These are phyloP conservation scores for Cystofilobasidium capitatum DNA, from an alignment of 768 basidiomycete species.

Conservation along the genomic window DNA sequence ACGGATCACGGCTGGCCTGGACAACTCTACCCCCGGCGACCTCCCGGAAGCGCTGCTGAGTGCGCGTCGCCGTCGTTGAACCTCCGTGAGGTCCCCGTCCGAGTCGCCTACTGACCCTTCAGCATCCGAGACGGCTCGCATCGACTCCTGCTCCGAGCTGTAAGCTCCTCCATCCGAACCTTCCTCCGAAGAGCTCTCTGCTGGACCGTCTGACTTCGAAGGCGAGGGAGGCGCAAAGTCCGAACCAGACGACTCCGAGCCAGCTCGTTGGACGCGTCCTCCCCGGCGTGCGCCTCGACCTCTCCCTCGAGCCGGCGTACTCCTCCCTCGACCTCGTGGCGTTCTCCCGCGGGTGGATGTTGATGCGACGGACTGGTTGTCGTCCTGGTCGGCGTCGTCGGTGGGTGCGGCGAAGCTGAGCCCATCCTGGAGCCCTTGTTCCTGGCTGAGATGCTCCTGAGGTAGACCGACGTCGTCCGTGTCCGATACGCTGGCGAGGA, in stretches of 20 bases:
- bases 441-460: background rate
- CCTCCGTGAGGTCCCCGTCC: background rate
- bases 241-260: background rate
- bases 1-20: too few relatives aligned
- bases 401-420: background rate
- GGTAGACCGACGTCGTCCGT: background rate
- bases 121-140: background rate
- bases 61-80: background rate
- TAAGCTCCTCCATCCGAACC: background rate
- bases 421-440: background rate
- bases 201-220: background rate
- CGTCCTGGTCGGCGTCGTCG: background rate
- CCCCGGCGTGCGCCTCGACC: background rate
- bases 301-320: background rate
- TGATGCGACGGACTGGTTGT: background rate
- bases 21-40: background rate
- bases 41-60: background rate
- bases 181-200: background rate
- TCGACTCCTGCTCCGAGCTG: background rate
- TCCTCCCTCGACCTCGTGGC: background rate
- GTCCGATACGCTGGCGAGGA: background rate
- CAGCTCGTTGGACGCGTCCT: background rate
- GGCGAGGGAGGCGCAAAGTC: slow-evolving; percentile 3
- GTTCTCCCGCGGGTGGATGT: background rate
- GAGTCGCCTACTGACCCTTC: background rate